These are phyloP conservation scores for Monosiga brevicollis DNA, from an alignment of 78 protist genomes.

Conservation along the genomic window DNA sequence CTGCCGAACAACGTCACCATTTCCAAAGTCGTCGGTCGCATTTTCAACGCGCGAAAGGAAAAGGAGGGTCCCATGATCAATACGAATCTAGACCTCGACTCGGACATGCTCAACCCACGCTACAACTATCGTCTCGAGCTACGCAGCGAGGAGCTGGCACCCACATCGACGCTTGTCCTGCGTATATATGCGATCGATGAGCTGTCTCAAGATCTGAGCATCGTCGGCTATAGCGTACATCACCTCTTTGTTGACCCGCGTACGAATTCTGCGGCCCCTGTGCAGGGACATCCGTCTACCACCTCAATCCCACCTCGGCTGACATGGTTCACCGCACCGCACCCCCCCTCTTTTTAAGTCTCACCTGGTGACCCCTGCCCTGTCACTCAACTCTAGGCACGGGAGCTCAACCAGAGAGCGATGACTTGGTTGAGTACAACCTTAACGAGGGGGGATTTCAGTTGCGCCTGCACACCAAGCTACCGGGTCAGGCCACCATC, in stretches of 20 bases:
- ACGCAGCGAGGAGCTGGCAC: not conserved
- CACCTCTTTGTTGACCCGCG: not conserved
- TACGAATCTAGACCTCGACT: not conserved
- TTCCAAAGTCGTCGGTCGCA: not conserved
- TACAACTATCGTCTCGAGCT: not conserved
- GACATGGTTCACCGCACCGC: too few species aligned
- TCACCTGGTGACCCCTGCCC: too few species aligned
- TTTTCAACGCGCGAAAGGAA: not conserved
- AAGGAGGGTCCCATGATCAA: not conserved
- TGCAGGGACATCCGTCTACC: too few species aligned
- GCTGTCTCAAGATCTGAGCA: not conserved
- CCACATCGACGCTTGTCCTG: not conserved
- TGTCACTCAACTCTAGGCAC: too few species aligned
- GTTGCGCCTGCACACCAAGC: too few species aligned
- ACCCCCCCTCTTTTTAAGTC: too few species aligned
- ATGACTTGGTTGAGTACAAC: too few species aligned
- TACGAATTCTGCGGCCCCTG: too few species aligned
- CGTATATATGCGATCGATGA: not conserved
- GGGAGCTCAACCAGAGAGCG: too few species aligned
- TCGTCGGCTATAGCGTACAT: not conserved
- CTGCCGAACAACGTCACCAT: slow-evolving; percentile 16
- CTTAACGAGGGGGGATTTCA: too few species aligned
- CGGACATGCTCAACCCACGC: not conserved
- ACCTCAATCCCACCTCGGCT: too few species aligned
- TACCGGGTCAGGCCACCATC: too few species aligned